Evolutionary conservation across 352 stramenopile species (phyloP), one percentile per base, ranked within the genome.

Genomic region (Nothophytophthora sp.): DNA sequence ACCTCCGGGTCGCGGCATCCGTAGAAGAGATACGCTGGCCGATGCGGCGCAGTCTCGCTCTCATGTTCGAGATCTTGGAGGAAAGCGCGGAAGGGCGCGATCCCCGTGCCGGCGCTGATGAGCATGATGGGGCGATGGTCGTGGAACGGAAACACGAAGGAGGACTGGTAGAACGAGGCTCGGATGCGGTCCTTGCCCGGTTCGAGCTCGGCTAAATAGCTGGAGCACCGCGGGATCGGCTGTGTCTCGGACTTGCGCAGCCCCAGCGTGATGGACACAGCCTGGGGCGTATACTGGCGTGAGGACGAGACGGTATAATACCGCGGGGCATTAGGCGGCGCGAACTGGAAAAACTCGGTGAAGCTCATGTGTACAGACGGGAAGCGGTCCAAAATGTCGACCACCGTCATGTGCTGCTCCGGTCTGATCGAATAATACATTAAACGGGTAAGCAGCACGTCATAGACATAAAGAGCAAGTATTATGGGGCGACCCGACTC

Each of bases 241-340:
- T 86, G 64, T 1, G 49, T 16, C 23, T 73, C 65, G 24, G 73
- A 62, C 44, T 85, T 66, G 11, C 80, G 77, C 27, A 90, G 56
- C 4, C 82, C 82, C 10, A 95, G 69, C 9, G 85, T 91, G 45
- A 95, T 80, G 18, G 81, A 87, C 25, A 91, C 67, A 1, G 50
- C 70, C 23, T 89, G 57, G 1, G 73, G 75, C 23, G 64, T 61
- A 35, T 76, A 73, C n/a, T 62, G 63, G 8, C 81, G 67, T 37
- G 85, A 95, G 2, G 85, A 95, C 24, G 85, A 92, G 11, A 95
- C 70, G 6, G 82, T 93, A 69, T 95, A 95, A 49, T 92, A 91
- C 10, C 85, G 70, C 15, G 81, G 70, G 0, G 74, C 61, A 50
- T 91, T 91, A 22, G 57, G 43, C 12, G 85, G 80, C 5, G 70